Conservation (phyloP, 176 grass and related monocot species). For the Pontederia crassipes region DNA sequence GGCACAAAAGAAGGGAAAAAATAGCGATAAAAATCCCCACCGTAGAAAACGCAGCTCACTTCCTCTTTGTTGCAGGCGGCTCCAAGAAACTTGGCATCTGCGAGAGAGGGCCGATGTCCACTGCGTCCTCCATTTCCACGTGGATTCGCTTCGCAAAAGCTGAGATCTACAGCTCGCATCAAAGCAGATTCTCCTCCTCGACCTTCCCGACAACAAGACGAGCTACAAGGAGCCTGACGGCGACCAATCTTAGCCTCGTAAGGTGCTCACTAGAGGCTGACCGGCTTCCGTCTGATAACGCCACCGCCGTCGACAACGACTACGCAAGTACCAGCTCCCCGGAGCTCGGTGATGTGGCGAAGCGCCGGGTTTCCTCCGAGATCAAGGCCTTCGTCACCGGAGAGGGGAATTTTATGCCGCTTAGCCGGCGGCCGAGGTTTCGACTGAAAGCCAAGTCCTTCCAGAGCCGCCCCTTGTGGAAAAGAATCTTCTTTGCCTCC, state of each 20-base stretch:
- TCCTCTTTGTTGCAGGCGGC: too few relatives aligned
- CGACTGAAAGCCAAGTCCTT: constrained; percentile 21
- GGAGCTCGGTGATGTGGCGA: neutral
- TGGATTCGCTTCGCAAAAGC: constrained; percentile 1
- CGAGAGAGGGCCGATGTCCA: constrained; percentile 1
- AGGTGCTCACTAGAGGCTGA: constrained; percentile 3
- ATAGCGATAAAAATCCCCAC: too few relatives aligned
- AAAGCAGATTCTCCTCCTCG: neutral
- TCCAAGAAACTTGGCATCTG: too few relatives aligned
- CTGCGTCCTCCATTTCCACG: neutral
- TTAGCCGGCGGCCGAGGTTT: constrained; percentile 13
- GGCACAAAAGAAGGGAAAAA: too few relatives aligned
- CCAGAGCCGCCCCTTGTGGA: constrained; percentile 44
- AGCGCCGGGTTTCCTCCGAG: neutral
- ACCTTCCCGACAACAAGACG: neutral
- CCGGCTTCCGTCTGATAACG: neutral
- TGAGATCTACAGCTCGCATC: neutral
- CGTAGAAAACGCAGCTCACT: too few relatives aligned
- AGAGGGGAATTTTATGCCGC: constrained; percentile 7
- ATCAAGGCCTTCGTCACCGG: neutral
- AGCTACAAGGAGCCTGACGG: neutral
- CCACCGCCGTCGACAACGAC: neutral
- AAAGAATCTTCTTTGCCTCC: constrained; percentile 86
- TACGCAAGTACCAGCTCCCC: neutral
- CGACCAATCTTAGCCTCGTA: neutral